Conservation (phyloP, 345 rosid species). For the Theobroma cacao region DNA sequence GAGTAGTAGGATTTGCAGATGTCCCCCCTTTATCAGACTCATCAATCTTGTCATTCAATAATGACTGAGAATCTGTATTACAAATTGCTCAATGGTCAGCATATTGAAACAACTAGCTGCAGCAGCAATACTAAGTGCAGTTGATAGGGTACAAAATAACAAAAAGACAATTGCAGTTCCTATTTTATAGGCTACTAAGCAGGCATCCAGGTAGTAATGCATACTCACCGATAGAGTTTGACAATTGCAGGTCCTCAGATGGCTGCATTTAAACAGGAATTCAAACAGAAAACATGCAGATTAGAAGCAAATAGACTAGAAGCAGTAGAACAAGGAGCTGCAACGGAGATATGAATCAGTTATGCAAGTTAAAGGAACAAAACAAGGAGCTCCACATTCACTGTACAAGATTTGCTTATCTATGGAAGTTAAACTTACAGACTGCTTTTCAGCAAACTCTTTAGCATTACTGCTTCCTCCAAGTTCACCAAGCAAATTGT, state of each 20-base stretch:
- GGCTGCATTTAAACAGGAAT: conserved; percentile 34
- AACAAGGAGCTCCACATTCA: background rate
- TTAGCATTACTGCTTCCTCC: conserved; percentile 30
- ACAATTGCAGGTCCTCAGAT: conserved; percentile 27
- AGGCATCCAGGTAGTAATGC: background rate
- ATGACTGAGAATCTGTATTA: conserved; percentile 39
- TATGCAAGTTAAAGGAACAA: background rate
- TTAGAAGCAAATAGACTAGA: conserved; percentile 16
- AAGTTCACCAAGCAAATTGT: conserved; percentile 29
- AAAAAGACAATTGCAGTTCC: background rate
- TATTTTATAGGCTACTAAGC: background rate
- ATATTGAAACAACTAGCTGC: background rate
- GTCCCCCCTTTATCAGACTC: conserved; percentile 38
- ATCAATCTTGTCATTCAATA: conserved; percentile 30
- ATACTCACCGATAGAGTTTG: conserved; percentile 40
- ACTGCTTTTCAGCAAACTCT: conserved; percentile 27
- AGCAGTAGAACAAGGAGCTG: background rate
- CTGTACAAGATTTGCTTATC: background rate
- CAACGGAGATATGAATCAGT: background rate
- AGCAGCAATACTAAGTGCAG: background rate
- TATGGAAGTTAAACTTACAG: conserved; percentile 32
- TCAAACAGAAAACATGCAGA: background rate
- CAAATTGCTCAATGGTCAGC: conserved; percentile 2
- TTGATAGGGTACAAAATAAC: background rate
- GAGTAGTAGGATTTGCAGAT: conserved; percentile 30